These are phyloP conservation scores for Penicillium robsamsonii DNA, from an alignment of 495 filamentous ascomycete genomes.

Conservation along the genomic window DNA sequence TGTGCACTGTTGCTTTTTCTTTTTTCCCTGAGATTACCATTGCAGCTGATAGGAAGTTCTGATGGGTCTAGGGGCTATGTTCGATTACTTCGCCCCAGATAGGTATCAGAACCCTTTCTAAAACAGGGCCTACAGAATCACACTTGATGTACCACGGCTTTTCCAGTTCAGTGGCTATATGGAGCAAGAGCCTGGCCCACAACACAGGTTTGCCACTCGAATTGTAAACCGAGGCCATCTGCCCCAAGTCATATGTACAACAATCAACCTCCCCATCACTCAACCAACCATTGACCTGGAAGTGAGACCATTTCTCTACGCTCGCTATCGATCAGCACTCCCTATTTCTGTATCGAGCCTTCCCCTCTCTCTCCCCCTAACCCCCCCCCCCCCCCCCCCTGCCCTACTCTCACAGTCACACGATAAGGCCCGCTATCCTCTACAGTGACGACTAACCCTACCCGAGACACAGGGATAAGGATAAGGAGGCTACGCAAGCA, in stretches of 20 bases:
- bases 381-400: not conserved
- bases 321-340: not conserved
- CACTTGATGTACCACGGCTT: not conserved
- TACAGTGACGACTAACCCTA: not conserved
- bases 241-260: not conserved
- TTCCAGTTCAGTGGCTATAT: not conserved
- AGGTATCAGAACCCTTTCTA: not conserved
- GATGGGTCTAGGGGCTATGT: not conserved
- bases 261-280: not conserved
- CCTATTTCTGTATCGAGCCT: not conserved
- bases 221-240: not conserved
- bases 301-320: not conserved
- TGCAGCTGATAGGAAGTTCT: not conserved
- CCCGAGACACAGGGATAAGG: conserved; percentile 4
- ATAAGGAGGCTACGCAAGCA: not conserved
- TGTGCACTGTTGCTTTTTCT: not conserved
- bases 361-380: too few relatives aligned
- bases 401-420: not conserved
- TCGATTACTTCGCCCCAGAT: not conserved
- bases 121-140: not conserved
- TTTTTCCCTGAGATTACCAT: not conserved
- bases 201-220: not conserved
- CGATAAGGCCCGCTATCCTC: not conserved
- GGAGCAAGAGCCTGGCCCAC: not conserved
- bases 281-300: not conserved